Base-by-base conservation (phyloP, 345 rosid genomes). In the Luvunga scandens region DNA sequence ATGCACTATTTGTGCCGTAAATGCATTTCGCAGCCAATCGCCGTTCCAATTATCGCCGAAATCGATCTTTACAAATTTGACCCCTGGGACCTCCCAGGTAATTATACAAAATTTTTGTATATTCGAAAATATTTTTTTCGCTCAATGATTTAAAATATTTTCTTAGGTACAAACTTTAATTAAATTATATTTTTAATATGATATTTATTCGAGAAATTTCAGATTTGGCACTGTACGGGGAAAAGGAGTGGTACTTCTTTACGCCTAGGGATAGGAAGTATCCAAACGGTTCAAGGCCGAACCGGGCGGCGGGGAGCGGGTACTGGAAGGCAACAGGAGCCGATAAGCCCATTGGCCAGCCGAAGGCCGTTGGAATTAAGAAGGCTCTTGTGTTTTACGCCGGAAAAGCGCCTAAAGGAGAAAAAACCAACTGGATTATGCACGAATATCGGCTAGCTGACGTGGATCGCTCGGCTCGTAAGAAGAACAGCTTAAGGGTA, bases 301-400 rank as follows among this genome's bases (percentile, higher is more conserved):
- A 95, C 86, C 86, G 99, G 2, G 92, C 98, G 0, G 96, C 99
- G 4, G 98, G 99, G 38, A 77, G 81, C 42, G 98, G 98, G 0
- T 95, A 95, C 76, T 95, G 98, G 98, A 95, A 95, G 89, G 98
- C 98, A 1, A 95, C 98, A 2, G 99, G 99, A 65, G 99, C 98
- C 21, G 99, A 95, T 85, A 95, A 95, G 87, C 96, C 99, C 34
- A 95, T 95, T 7, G 96, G 96, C 14, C 84, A 81, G 9, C 98
- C 97, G 16, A 95, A 88, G 78, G 80, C 99, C 1, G 81, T 88
- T 0, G 99, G 99, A 31, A 95, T 95, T 56, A 95, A 95, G 86
- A 95, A 95, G 77, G 98, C 97, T 53, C 36, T 95, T 75, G 99
- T 95, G 0, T 95, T 95, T 78, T 95, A 95, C 81, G 82, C 98